phyloP scores from a whole-genome alignment of 2,329 filamentous ascomycete genomes.

The Aspergillus hortae region DNA sequence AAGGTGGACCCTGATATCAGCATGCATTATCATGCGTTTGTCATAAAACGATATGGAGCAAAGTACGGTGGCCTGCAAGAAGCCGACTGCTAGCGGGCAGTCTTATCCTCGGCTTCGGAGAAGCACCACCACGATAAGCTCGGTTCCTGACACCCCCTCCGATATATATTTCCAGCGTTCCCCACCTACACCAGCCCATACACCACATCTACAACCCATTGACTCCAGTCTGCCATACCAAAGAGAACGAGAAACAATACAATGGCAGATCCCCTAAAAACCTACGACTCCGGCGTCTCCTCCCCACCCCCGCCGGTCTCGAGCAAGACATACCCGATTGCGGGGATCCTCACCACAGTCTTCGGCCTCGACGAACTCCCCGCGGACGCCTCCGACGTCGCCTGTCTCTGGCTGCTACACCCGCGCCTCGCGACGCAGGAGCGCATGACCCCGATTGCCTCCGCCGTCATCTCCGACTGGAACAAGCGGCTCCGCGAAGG shows the following conservation, averaged over 20 bases:
- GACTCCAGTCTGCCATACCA: background rate
- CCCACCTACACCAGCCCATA: background rate
- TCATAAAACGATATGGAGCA: too few species aligned
- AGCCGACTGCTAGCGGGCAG: background rate
- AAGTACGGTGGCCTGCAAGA: background rate
- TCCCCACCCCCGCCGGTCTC: conserved; percentile 51
- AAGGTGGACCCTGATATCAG: too few species aligned
- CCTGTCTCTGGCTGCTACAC: conserved; percentile 89
- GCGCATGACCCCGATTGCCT: conserved; percentile 72
- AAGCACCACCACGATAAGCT: background rate
- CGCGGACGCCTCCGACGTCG: conserved; percentile 52
- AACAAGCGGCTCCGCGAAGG: conserved; percentile 45
- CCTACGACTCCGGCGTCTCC: conserved; percentile 22
- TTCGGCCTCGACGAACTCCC: conserved; percentile 77
- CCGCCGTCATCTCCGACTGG: conserved; percentile 66
- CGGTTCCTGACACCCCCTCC: background rate
- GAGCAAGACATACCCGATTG: conserved; percentile 64
- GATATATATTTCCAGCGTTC: background rate
- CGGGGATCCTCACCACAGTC: conserved; percentile 73
- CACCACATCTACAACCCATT: conserved; percentile 10
- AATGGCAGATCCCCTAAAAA: conserved; percentile 37
- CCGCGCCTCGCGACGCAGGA: conserved; percentile 68
- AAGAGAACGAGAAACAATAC: background rate
- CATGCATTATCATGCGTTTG: too few species aligned
- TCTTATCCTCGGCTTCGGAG: background rate